Base-by-base conservation (phyloP, 2,329 filamentous ascomycete genomes). In the Neodidymelliopsis sp. region DNA sequence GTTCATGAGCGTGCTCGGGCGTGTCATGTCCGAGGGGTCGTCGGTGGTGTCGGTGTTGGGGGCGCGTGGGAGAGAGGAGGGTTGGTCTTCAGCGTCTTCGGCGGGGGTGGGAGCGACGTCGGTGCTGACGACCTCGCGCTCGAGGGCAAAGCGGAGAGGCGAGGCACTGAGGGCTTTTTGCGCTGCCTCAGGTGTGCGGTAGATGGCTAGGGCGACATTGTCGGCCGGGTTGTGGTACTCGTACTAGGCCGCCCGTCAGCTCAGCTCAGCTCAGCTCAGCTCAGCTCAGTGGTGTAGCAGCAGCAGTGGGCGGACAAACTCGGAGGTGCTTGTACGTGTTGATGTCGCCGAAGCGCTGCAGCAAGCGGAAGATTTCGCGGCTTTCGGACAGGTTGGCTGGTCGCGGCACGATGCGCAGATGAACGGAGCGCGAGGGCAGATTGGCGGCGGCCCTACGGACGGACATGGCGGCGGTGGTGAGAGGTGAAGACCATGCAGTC, bases 271-370 rank as follows among this genome's bases (percentile, higher is more conserved):
- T 7, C 12, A 7, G 24, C 6, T 20, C 8, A 19, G 12, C 7
- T 49, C 33, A 39, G 41, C 31, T 12, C 12, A 13, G 20, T 20
- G 29, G 30, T 23, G 18, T 13, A 20, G 35, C 16, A 15, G 16
- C 24, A 22, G 22, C 19, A 16, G 20, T 34, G 20, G 36, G 12
- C 25, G 23, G 15, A 59, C 66, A 11, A 45, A 75, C 74, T 41
- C 67, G 72, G 30, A 81, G 69, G 55, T 72, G 73, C 55, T 75
- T 75, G 67, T 74, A 81, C 55, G 75, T 74, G 54, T 74, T 74
- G 33, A 82, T 69, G 39, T 79, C 76, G 28, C 79, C 79, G 54
- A 78, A 81, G 41, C 73, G 70, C 53, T 78, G 74, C 43, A 81
- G 63, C 41, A 81, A 63, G 27, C 75, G 73, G 30, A 79, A 64